phyloP scores from a whole-genome alignment of 768 basidiomycete genomes.

The Paxillus involutus region DNA sequence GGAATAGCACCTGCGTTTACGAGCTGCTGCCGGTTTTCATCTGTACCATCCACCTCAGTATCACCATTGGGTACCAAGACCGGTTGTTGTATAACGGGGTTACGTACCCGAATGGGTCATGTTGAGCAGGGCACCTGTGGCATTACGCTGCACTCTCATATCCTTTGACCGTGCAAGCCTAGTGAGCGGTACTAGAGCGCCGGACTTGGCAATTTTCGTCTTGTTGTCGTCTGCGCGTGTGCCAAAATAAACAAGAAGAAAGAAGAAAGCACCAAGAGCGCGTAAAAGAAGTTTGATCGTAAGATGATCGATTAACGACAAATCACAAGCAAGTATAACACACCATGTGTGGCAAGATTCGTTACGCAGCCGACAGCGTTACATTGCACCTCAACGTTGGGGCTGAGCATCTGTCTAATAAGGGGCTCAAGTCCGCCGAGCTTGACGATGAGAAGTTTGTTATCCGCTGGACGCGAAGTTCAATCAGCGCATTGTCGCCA shows the following conservation, averaged over 20 bases:
- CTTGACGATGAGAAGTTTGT: conserved; percentile 98
- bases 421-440: conserved; percentile 96
- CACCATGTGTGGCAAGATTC: conserved; percentile 97
- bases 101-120: conserved; percentile 96
- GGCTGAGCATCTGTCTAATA: conserved; percentile 98
- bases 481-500: conserved; percentile 8
- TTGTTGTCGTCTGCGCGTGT: conserved; percentile 88
- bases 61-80: neutral
- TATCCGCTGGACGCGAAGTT: conserved; percentile 67
- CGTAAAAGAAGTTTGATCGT: conserved; percentile 2
- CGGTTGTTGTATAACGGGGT: neutral
- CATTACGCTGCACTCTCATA: conserved; percentile 98
- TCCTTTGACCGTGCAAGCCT: conserved; percentile 96
- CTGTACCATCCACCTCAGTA: conserved; percentile 39
- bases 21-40: conserved; percentile 97
- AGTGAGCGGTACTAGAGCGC: conserved; percentile 96
- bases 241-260: conserved; percentile 6
- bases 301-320: conserved; percentile 6
- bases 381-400: conserved; percentile 99
- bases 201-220: conserved; percentile 99
- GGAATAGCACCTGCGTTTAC: conserved; percentile 99
- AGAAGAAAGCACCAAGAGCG: conserved; percentile 3
- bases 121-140: conserved; percentile 95
- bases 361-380: conserved; percentile 99
- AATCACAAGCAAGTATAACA: conserved; percentile 22